Conservation (phyloP, 2,329 filamentous ascomycete species). For the Ascochyta lentis region DNA sequence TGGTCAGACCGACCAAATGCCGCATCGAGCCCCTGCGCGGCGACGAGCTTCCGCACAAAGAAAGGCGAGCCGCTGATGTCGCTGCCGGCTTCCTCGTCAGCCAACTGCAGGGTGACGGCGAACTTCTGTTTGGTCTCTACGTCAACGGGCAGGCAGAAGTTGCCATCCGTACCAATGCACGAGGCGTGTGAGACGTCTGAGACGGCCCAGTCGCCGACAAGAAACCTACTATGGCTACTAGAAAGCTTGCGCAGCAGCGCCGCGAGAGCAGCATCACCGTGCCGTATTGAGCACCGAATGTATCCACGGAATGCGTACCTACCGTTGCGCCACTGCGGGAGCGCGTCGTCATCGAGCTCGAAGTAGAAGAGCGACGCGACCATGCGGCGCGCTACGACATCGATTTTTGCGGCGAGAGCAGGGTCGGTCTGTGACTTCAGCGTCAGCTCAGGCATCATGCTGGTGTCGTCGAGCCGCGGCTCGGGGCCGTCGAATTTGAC, state of each 20-base stretch:
- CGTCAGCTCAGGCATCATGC: too few species aligned
- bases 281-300: too few species aligned
- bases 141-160: background rate
- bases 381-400: background rate
- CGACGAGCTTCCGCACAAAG: background rate
- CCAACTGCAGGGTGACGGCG: background rate
- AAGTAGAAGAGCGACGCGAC: background rate
- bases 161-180: background rate
- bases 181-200: background rate
- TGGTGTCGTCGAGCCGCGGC: too few species aligned
- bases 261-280: too few species aligned
- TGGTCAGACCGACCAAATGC: slow-evolving; percentile 21
- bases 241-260: background rate
- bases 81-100: background rate
- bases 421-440: too few species aligned
- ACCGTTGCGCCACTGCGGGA: background rate
- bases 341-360: background rate
- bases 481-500: too few species aligned
- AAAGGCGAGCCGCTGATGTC: background rate
- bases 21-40: background rate
- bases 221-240: background rate
- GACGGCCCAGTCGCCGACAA: background rate
- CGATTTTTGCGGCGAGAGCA: background rate
- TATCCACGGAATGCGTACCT: too few species aligned
- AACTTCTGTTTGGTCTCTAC: background rate